phyloP scores from a whole-genome alignment of 2,329 filamentous ascomycete genomes.

The Lojkania enalia region DNA sequence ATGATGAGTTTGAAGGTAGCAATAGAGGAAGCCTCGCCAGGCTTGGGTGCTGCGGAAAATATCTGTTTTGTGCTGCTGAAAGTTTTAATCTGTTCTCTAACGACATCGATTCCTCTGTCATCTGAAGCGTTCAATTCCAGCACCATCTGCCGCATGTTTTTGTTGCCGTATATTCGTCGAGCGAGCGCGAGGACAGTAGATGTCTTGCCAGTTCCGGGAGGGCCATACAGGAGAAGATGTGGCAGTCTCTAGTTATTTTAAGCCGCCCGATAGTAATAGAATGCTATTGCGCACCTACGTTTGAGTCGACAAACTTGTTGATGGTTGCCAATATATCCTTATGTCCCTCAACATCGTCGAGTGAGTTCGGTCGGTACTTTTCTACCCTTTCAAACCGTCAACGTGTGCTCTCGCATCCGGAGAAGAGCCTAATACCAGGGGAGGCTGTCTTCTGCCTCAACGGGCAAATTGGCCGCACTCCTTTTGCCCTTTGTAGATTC shows the following conservation, averaged over 20 bases:
- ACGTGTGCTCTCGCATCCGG: not conserved
- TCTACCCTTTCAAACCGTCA: slow-evolving; percentile 69
- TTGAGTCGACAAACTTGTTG: slow-evolving; percentile 95
- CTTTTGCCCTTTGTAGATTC: slow-evolving; percentile 85
- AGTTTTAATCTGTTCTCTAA: slow-evolving; percentile 96
- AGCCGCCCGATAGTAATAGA: slow-evolving; percentile 9
- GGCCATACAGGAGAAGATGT: slow-evolving; percentile 94
- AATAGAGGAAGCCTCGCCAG: slow-evolving; percentile 54
- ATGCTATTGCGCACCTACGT: slow-evolving; percentile 53
- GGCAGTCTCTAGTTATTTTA: slow-evolving; percentile 66
- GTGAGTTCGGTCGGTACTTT: slow-evolving; percentile 88
- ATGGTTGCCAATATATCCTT: slow-evolving; percentile 97
- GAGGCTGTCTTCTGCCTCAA: slow-evolving; percentile 90
- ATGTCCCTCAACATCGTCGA: slow-evolving; percentile 93
- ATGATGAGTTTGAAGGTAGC: slow-evolving; percentile 94
- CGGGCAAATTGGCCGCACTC: slow-evolving; percentile 86
- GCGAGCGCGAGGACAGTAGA: slow-evolving; percentile 94
- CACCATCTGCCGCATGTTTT: slow-evolving; percentile 98
- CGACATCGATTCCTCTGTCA: slow-evolving; percentile 96
- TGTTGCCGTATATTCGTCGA: slow-evolving; percentile 84
- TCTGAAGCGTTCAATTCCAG: slow-evolving; percentile 97
- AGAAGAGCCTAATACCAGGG: slow-evolving; percentile 68
- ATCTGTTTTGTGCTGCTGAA: slow-evolving; percentile 98
- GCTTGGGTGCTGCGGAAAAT: slow-evolving; percentile 67
- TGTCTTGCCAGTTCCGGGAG: slow-evolving; percentile 95